Percentiles rank a stretch among this genome's conserved stretches.
Conservation (phyloP, 2,329 filamentous ascomycete species). For the Chaetomiaceae sp. region DNA sequence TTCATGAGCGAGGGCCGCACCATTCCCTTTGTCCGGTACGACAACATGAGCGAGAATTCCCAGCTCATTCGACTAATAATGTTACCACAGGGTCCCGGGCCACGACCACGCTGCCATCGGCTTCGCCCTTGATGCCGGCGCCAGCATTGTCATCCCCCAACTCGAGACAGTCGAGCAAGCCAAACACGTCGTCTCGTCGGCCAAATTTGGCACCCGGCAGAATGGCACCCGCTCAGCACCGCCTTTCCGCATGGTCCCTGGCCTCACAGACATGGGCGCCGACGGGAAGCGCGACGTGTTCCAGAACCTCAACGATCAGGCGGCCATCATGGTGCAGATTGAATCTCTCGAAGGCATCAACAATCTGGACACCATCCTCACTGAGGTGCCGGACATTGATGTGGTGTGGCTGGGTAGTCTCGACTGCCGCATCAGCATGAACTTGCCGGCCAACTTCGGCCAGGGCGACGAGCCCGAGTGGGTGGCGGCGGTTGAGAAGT, state of each 20-base stretch:
- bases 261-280: constrained; percentile 36
- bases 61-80: not conserved
- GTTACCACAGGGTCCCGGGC: constrained; percentile 34
- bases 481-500: constrained; percentile 36
- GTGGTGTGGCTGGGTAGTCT: constrained; percentile 44
- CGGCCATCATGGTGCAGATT: constrained; percentile 47
- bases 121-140: constrained; percentile 46
- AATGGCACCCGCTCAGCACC: constrained; percentile 42
- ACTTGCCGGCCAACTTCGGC: constrained; percentile 34
- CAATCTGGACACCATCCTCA: constrained; percentile 48
- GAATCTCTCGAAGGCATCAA: constrained; percentile 40
- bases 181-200: constrained; percentile 38
- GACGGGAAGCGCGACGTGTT: constrained; percentile 35
- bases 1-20: constrained; percentile 44
- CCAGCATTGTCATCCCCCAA: constrained; percentile 44
- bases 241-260: constrained; percentile 39
- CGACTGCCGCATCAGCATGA: constrained; percentile 43
- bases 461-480: constrained; percentile 39
- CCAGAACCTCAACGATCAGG: constrained; percentile 42
- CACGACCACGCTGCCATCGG: constrained; percentile 46
- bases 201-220: constrained; percentile 39
- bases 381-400: constrained; percentile 43
- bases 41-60: too few relatives aligned
- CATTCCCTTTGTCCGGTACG: constrained; percentile 42
- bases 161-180: constrained; percentile 45